Conservation (phyloP, 2,329 filamentous ascomycete genomes). For the Macrophomina phaseolina region DNA sequence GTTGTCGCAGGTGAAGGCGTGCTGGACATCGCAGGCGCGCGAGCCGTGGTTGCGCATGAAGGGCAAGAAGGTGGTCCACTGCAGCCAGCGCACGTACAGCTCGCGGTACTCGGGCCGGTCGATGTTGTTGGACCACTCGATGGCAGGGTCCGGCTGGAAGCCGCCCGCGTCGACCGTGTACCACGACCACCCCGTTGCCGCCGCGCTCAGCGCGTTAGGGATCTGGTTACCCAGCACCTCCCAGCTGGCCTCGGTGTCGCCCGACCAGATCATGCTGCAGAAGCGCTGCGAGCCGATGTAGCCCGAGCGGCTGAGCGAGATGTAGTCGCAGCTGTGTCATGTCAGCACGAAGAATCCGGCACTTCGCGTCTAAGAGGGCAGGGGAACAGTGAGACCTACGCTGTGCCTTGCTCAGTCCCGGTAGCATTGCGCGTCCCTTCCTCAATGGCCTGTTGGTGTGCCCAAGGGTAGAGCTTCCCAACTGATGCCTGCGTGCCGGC, state of each 20-base stretch:
- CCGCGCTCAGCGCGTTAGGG: conserved; percentile 36
- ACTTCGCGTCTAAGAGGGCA: background rate
- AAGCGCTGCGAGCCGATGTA: conserved; percentile 41
- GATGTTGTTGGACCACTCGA: conserved; percentile 42
- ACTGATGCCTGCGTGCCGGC: conserved; percentile 37
- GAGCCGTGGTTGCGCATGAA: conserved; percentile 42
- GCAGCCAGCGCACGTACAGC: conserved; percentile 40
- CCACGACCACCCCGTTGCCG: conserved; percentile 38
- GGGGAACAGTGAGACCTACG: background rate
- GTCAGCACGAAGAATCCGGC: background rate
- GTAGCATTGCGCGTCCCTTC: conserved; percentile 39
- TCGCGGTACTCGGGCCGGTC: conserved; percentile 38
- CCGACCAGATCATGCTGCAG: conserved; percentile 42
- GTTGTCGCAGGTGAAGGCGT: conserved; percentile 46
- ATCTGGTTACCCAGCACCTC: conserved; percentile 38
- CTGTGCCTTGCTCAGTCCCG: conserved; percentile 32
- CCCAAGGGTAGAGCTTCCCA: conserved; percentile 41
- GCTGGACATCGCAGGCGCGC: conserved; percentile 36
- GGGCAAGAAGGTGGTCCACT: conserved; percentile 40
- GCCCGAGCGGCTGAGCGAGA: conserved; percentile 37
- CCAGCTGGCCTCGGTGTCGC: conserved; percentile 39
- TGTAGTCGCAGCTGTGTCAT: conserved; percentile 32
- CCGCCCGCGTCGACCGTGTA: conserved; percentile 40
- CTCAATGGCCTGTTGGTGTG: conserved; percentile 39
- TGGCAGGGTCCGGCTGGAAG: conserved; percentile 41